Evolutionary conservation across 106 monocot species (phyloP), one percentile per base, ranked within the genome.

Genomic region (Dioscorea alata): DNA sequence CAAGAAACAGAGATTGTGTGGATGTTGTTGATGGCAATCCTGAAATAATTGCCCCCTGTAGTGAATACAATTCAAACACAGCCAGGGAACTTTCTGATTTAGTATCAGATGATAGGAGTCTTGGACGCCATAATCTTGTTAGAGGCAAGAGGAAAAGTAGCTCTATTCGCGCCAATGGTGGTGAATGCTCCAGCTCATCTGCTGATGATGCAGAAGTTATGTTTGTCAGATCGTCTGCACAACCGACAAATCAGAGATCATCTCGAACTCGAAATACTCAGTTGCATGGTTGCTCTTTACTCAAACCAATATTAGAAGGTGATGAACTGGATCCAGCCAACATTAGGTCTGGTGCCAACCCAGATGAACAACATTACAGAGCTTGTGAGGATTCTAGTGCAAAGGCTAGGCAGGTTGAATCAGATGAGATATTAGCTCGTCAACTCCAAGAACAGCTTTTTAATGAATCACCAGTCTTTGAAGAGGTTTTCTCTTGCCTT

Each of bases 401-500:
- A 69, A 75, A 71, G 35, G 64, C 52, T 76, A 71, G 48, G 20
- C 86, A 84, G 70, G 68, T 86, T 65, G 83, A 84, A 76, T 79
- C 90, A 61, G 90, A 91, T 76, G 90, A 86, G 60, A 61, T 78
- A 17, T 71, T 86, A 42, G 86, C 90, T 74, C 81, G 79, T 72
- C 71, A 79, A 63, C 81, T 90, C n/a, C 90, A 90, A 71, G 84
- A 86, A 69, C 79, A 90, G 69, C 79, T 86, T 74, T 76, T 79
- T 75, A 75, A 74, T 61, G 90, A 90, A 79, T 61, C 75, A 17
- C 69, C 58, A 56, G 78, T 57, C 65, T 16, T 34, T 35, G 82
- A 90, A 42, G 84, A 76, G 90, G 84, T 90, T 65, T 4, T 56
- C 33, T 6, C 56, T 49, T 33, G 17, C 49, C 49, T 60, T 49